Conservation (phyloP, 1,284 basidiomycete species). For the Quambalaria eucalypti region DNA sequence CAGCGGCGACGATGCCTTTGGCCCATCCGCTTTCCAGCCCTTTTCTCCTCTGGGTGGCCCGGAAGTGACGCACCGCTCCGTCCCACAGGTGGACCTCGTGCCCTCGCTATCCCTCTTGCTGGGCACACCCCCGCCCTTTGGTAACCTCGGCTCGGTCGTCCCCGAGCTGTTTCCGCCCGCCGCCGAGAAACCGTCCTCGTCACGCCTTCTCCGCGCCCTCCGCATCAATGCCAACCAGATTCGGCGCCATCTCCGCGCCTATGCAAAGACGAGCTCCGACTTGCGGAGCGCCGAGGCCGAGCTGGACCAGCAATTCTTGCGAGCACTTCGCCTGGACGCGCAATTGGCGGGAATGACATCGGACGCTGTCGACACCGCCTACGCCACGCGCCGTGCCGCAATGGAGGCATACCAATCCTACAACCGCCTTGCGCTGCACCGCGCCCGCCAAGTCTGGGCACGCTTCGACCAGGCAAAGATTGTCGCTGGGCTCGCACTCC, state of each 20-base stretch:
- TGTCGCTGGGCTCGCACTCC: constrained; percentile 54
- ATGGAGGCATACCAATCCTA: constrained; percentile 50
- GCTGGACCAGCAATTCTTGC: constrained; percentile 25
- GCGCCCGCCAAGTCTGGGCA: constrained; percentile 82
- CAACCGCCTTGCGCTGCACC: constrained; percentile 59
- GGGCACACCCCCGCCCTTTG: constrained; percentile 87
- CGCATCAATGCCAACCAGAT: constrained; percentile 70
- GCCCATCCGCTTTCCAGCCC: constrained; percentile 7
- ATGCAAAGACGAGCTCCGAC: constrained; percentile 70
- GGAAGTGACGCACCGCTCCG: constrained; percentile 53
- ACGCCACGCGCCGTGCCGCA: constrained; percentile 10
- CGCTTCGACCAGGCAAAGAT: constrained; percentile 79
- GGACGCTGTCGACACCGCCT: constrained; percentile 2
- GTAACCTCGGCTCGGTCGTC: constrained; percentile 81
- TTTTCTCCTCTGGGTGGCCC: constrained; percentile 29
- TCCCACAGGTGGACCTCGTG: constrained; percentile 90
- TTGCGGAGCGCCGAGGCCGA: constrained; percentile 49
- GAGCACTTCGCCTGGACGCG: constrained; percentile 27
- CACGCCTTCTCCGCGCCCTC: constrained; percentile 58
- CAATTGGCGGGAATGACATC: background rate
- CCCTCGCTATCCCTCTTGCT: constrained; percentile 83
- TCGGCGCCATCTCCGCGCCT: constrained; percentile 62
- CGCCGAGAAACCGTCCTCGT: constrained; percentile 2
- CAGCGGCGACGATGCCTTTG: background rate
- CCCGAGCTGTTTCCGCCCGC: constrained; percentile 67